A percentile compares a stretch with the other conserved stretches of the same genome.
These are phyloP conservation scores for Garcileccinum viscosum DNA, from an alignment of 1,284 basidiomycete species.

Conservation along the genomic window DNA sequence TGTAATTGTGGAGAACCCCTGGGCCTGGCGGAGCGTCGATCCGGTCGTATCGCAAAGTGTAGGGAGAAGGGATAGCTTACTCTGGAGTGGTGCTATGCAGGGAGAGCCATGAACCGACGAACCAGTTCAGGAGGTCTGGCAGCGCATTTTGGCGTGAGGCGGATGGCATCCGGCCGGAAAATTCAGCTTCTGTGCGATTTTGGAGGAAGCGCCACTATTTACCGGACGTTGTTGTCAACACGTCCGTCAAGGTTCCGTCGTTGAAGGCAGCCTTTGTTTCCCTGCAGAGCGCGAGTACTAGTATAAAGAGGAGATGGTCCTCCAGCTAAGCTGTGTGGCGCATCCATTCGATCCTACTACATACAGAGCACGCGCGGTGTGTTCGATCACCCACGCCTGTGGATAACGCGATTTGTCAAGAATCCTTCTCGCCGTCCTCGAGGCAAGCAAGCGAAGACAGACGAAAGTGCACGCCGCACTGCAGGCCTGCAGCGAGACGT, in stretches of 20 bases:
- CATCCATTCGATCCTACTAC: slow-evolving; percentile 17
- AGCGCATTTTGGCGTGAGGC: slow-evolving; percentile 15
- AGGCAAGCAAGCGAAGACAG: slow-evolving; percentile 40
- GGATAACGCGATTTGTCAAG: slow-evolving; percentile 35
- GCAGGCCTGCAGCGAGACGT: slow-evolving; percentile 12
- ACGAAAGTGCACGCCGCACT: slow-evolving; percentile 19
- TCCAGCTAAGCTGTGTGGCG: slow-evolving; percentile 19
- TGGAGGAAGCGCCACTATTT: slow-evolving; percentile 16
- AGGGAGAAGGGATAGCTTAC: slow-evolving; percentile 6
- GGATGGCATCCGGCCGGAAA: slow-evolving; percentile 23
- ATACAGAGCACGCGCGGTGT: slow-evolving; percentile 11
- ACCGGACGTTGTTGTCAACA: slow-evolving; percentile 23
- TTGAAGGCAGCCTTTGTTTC: slow-evolving; percentile 10
- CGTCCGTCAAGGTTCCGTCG: slow-evolving; percentile 3
- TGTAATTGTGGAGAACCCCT: not conserved
- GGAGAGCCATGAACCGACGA: slow-evolving; percentile 29
- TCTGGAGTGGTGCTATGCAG: slow-evolving; percentile 8
- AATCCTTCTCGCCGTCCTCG: slow-evolving; percentile 38
- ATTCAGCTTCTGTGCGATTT: slow-evolving; percentile 9
- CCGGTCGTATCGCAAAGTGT: slow-evolving; percentile 31
- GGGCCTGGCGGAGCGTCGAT: slow-evolving; percentile 26
- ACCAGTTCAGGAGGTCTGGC: slow-evolving; percentile 19
- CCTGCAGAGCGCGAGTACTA: not conserved
- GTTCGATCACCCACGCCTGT: slow-evolving; percentile 31
- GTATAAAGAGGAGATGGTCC: slow-evolving; percentile 27